Percentiles rank a stretch among this genome's conserved stretches.
phyloP scores from a whole-genome alignment of 2,329 filamentous ascomycete genomes.

The Hyphodiscus sp. region DNA sequence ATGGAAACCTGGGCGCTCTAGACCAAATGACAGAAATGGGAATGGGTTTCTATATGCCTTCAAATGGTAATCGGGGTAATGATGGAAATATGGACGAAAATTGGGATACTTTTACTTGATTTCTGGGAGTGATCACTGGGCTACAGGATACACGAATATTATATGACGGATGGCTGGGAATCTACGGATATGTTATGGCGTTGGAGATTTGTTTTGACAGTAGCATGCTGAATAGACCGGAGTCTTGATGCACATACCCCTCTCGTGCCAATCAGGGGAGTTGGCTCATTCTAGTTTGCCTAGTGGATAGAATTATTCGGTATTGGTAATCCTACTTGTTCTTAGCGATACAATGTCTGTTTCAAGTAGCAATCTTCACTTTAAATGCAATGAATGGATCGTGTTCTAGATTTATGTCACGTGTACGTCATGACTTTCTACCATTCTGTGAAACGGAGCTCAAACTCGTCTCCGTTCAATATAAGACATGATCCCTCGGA shows the following conservation, averaged over 20 bases:
- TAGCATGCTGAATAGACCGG: neutral
- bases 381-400: too few relatives aligned
- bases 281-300: neutral
- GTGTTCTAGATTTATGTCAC: neutral
- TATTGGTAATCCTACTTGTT: too few relatives aligned
- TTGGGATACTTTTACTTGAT: neutral
- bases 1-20: neutral
- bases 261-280: neutral
- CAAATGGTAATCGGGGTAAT: neutral
- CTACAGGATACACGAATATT: neutral
- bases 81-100: constrained; percentile 3
- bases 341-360: too few relatives aligned
- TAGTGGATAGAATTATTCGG: too few relatives aligned
- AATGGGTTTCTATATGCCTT: constrained; percentile 8
- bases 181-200: neutral
- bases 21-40: constrained; percentile 8
- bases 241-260: neutral
- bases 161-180: neutral
- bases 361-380: too few relatives aligned
- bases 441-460: neutral
- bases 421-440: neutral
- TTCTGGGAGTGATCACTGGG: neutral
- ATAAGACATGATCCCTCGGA: too few relatives aligned
- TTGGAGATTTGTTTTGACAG: neutral
- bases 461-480: neutral